Percentiles rank a stretch among this genome's conserved stretches.
Evolutionary conservation across 805 yeast species (phyloP).

Genomic region (Candida takata): DNA sequence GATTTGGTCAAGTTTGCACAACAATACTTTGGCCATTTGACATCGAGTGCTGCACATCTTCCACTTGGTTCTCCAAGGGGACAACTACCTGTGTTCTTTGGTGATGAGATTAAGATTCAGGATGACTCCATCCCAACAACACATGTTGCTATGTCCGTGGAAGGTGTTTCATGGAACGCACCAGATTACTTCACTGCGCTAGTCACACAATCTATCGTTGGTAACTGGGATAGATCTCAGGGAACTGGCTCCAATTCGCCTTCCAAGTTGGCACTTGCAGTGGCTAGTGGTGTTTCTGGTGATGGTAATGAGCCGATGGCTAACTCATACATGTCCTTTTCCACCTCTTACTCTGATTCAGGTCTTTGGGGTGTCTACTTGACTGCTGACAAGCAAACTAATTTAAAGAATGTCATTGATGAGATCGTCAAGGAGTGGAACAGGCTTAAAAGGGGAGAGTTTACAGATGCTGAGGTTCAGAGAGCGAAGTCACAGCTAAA

Average conservation of each 20-base stretch:
- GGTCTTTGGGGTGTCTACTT: constrained; percentile 97
- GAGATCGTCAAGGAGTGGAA: constrained; percentile 85
- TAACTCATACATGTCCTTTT: constrained; percentile 92
- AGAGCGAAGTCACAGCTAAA: constrained; percentile 92
- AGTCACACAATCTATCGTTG: constrained; percentile 94
- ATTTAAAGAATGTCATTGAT: constrained; percentile 61
- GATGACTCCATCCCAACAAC: constrained; percentile 83
- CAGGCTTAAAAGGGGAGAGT: constrained; percentile 69
- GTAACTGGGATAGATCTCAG: constrained; percentile 93
- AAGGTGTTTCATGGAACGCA: constrained; percentile 96
- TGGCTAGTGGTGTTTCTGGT: constrained; percentile 48
- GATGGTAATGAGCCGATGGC: constrained; percentile 63
- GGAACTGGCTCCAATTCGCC: constrained; percentile 83
- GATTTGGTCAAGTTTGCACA: constrained; percentile 73
- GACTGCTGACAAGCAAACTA: constrained; percentile 61
- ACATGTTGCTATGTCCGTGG: constrained; percentile 90
- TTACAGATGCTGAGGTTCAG: constrained; percentile 80
- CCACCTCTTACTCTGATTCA: constrained; percentile 94
- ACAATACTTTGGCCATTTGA: constrained; percentile 65
- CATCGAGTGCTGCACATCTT: constrained; percentile 44
- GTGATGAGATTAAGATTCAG: constrained; percentile 79
- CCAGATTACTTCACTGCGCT: constrained; percentile 93
- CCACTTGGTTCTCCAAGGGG: constrained; percentile 64
- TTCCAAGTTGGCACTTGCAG: constrained; percentile 67
- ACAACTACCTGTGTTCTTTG: constrained; percentile 70